These are phyloP conservation scores for Yarrowia divulgata DNA, from an alignment of 805 yeast genomes.

Conservation along the genomic window DNA sequence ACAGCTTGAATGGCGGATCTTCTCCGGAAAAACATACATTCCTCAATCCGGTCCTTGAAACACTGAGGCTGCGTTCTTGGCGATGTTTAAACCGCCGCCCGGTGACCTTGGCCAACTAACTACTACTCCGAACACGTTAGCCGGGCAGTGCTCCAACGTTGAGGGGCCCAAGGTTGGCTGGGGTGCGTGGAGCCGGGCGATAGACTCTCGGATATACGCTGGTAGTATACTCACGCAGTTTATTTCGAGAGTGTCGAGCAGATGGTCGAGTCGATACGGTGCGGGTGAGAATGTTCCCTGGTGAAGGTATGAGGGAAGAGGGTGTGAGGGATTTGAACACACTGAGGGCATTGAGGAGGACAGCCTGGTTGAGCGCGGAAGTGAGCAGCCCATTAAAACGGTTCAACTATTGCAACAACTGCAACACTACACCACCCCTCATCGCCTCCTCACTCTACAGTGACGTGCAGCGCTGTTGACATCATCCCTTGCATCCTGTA, in stretches of 20 bases:
- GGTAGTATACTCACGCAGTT: slow-evolving; percentile 7
- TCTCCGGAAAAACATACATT: too few relatives aligned
- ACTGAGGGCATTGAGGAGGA: background rate
- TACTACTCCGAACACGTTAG: too few relatives aligned
- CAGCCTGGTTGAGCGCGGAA: background rate
- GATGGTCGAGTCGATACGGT: background rate
- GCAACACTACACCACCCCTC: too few relatives aligned
- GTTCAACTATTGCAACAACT: too few relatives aligned
- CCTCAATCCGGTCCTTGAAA: background rate
- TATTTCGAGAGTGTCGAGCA: background rate
- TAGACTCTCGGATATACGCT: slow-evolving; percentile 25
- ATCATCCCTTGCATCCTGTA: slow-evolving; percentile 11
- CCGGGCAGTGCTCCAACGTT: slow-evolving; percentile 21
- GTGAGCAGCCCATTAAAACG: too few relatives aligned
- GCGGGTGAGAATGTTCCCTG: too few relatives aligned
- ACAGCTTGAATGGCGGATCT: too few relatives aligned
- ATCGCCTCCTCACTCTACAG: too few relatives aligned
- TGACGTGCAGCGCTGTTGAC: background rate
- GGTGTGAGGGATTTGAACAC: background rate
- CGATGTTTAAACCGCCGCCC: background rate
- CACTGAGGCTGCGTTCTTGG: background rate
- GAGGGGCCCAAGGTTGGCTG: background rate
- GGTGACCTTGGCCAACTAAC: background rate
- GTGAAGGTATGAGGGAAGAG: too few relatives aligned
- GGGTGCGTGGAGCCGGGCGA: background rate